Percentiles rank a stretch among this genome's conserved stretches.
Conservation (phyloP, 306 rosid species). For the Trifolium dubium region DNA sequence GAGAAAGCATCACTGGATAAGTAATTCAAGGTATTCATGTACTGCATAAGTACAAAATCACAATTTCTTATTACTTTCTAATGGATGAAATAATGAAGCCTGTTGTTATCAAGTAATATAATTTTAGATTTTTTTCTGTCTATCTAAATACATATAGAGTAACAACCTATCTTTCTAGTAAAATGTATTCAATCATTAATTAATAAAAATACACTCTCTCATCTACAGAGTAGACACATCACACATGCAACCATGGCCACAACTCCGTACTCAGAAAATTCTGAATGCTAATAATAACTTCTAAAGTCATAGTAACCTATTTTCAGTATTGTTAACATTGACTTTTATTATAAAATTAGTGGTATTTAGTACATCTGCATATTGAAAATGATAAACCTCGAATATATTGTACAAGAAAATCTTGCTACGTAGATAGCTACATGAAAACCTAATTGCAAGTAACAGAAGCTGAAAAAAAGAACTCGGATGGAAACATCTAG, state of each 20-base stretch:
- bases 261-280: slow-evolving; percentile 16
- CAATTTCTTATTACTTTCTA: slow-evolving; percentile 38
- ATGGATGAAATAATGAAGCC: slow-evolving; percentile 33
- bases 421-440: neutral
- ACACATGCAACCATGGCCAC: slow-evolving; percentile 25
- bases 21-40: slow-evolving; percentile 92
- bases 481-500: neutral
- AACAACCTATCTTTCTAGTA: neutral
- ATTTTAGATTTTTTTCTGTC: neutral
- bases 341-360: slow-evolving; percentile 1
- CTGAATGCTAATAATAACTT: slow-evolving; percentile 3
- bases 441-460: slow-evolving; percentile 14
- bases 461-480: slow-evolving; percentile 21
- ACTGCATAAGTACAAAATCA: slow-evolving; percentile 65
- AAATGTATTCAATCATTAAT: slow-evolving; percentile 29
- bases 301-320: slow-evolving; percentile 19
- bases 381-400: slow-evolving; percentile 13
- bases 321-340: slow-evolving; percentile 2
- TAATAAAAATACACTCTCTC: slow-evolving; percentile 13
- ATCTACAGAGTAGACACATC: slow-evolving; percentile 16
- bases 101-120: neutral
- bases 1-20: slow-evolving; percentile 90
- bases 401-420: slow-evolving; percentile 13
- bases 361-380: neutral
- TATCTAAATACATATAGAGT: slow-evolving; percentile 12